phyloP scores from a whole-genome alignment of 495 filamentous ascomycete genomes.

The Thermothielavioides terrestris region DNA sequence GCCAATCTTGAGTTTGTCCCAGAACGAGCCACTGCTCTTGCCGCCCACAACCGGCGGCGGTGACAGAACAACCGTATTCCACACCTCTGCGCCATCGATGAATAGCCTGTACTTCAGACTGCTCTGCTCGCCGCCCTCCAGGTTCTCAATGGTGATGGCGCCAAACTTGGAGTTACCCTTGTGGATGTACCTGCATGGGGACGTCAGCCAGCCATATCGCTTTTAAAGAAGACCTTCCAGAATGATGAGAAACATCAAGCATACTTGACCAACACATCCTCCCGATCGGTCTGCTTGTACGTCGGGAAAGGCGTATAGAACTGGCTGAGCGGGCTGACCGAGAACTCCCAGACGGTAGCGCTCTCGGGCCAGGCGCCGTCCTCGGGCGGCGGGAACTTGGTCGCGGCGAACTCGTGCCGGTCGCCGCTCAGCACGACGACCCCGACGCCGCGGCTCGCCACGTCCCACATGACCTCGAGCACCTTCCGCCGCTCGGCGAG shows the following conservation, averaged over 20 bases:
- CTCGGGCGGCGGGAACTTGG: constrained; percentile 67
- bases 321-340: constrained; percentile 79
- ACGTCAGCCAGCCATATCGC: background rate
- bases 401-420: constrained; percentile 90
- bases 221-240: background rate
- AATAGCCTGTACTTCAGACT: constrained; percentile 74
- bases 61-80: constrained; percentile 56
- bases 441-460: constrained; percentile 58
- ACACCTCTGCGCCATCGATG: constrained; percentile 68
- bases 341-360: constrained; percentile 75
- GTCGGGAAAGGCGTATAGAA: constrained; percentile 85
- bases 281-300: constrained; percentile 66
- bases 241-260: constrained; percentile 1
- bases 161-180: constrained; percentile 88
- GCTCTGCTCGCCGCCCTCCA: constrained; percentile 47
- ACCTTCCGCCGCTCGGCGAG: constrained; percentile 67
- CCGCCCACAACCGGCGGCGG: constrained; percentile 28
- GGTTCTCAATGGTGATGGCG: constrained; percentile 69
- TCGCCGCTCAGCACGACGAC: constrained; percentile 85
- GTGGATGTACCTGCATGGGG: constrained; percentile 56
- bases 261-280: constrained; percentile 72
- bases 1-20: constrained; percentile 30
- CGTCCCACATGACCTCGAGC: constrained; percentile 86
- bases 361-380: constrained; percentile 37
- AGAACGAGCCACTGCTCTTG: constrained; percentile 26